These are phyloP conservation scores for Pulveroboletus sp. DNA, from an alignment of 1,284 basidiomycete genomes.

Conservation along the genomic window DNA sequence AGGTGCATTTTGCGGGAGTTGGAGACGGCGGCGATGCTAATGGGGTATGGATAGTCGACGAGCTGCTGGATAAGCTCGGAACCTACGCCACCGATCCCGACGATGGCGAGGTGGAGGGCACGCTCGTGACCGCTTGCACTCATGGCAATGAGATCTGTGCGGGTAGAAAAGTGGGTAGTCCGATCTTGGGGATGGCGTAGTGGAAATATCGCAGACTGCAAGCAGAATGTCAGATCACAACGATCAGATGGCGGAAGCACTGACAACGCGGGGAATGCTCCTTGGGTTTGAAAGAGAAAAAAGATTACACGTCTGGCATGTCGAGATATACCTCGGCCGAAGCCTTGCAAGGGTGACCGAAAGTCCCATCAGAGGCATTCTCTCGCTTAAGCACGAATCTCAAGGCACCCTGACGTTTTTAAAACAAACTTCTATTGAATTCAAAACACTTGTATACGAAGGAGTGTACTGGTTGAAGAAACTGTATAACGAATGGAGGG, in stretches of 20 bases:
- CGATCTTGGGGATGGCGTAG: conserved; percentile 1
- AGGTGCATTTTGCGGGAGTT: conserved; percentile 73
- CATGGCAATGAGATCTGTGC: conserved; percentile 18
- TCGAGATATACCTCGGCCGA: conserved; percentile 11
- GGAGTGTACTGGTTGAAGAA: conserved; percentile 32
- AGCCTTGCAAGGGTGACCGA: too few species aligned
- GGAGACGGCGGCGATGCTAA: conserved; percentile 75
- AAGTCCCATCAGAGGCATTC: too few species aligned
- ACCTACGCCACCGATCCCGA: conserved; percentile 90
- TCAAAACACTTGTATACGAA: conserved; percentile 27
- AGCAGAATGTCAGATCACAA: conserved; percentile 10
- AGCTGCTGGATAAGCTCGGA: conserved; percentile 80
- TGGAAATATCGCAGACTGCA: conserved; percentile 2
- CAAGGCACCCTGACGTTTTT: not conserved
- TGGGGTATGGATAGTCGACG: conserved; percentile 62
- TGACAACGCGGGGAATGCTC: not conserved
- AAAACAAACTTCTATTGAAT: conserved; percentile 30
- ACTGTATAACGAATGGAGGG: conserved; percentile 29
- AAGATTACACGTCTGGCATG: not conserved
- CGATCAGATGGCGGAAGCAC: conserved; percentile 4
- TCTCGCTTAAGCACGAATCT: too few species aligned
- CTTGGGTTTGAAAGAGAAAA: not conserved
- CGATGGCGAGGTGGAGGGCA: conserved; percentile 65
- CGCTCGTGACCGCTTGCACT: conserved; percentile 12
- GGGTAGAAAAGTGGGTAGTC: conserved; percentile 2